Conservation (phyloP, 2,329 filamentous ascomycete genomes). For the Nemania diffusa region DNA sequence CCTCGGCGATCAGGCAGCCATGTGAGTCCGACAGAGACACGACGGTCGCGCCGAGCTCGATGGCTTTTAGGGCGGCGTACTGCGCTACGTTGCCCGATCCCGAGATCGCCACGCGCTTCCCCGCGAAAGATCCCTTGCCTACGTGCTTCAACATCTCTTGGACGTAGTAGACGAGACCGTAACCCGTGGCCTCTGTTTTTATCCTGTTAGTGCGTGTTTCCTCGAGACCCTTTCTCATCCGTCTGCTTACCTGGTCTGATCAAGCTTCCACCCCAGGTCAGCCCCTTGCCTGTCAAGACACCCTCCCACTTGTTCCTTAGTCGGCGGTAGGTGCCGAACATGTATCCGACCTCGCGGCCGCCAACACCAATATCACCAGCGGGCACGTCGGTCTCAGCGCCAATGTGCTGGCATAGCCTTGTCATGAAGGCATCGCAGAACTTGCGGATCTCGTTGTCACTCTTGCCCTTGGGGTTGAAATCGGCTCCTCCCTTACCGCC, state of each 20-base stretch:
- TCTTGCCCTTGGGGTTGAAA: slow-evolving; percentile 99
- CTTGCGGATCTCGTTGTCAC: slow-evolving; percentile 94
- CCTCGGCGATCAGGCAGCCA: slow-evolving; percentile 81
- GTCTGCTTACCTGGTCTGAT: slow-evolving; percentile 76
- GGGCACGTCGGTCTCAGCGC: slow-evolving; percentile 93
- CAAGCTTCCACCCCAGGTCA: slow-evolving; percentile 89
- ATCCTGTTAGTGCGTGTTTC: slow-evolving; percentile 14
- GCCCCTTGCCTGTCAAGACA: slow-evolving; percentile 94
- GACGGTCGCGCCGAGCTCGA: slow-evolving; percentile 93
- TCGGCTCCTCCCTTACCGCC: slow-evolving; percentile 98
- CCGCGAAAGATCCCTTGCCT: slow-evolving; percentile 84
- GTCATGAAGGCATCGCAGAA: slow-evolving; percentile 98
- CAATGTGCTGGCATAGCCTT: slow-evolving; percentile 94
- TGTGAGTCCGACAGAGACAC: slow-evolving; percentile 94
- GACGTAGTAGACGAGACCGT: slow-evolving; percentile 96
- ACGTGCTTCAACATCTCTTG: slow-evolving; percentile 94
- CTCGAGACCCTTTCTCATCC: background rate
- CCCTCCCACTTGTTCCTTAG: slow-evolving; percentile 93
- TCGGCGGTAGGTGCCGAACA: slow-evolving; percentile 94
- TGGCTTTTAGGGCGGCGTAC: slow-evolving; percentile 94
- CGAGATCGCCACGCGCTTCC: slow-evolving; percentile 95
- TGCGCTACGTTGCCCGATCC: slow-evolving; percentile 98
- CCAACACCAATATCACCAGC: slow-evolving; percentile 97
- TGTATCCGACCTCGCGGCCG: slow-evolving; percentile 89
- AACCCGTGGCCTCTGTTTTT: slow-evolving; percentile 85